Evolutionary conservation across 2,329 filamentous ascomycete genomes (phyloP).

Genomic region (Nannizziopsis arthrosporioides): DNA sequence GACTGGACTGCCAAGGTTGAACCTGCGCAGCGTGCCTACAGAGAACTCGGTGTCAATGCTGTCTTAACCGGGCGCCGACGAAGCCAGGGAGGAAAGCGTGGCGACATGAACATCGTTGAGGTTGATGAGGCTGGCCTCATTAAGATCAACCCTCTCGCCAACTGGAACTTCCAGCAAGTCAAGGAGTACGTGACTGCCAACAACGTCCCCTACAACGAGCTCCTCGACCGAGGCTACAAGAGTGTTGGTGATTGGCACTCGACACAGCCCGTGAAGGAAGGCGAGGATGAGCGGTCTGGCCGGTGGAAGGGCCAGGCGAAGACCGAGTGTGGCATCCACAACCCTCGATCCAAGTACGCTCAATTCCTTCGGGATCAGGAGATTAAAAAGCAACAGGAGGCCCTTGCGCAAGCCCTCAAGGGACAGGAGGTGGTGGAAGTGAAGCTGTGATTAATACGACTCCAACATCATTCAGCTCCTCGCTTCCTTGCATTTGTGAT

Average conservation of each 20-base stretch:
- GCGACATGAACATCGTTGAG: slow-evolving; percentile 82
- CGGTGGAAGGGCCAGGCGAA: slow-evolving; percentile 94
- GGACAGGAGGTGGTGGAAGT: background rate
- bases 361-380: slow-evolving; percentile 68
- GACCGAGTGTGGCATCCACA: slow-evolving; percentile 98
- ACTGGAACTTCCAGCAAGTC: slow-evolving; percentile 87
- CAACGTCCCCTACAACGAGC: slow-evolving; percentile 82
- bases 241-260: slow-evolving; percentile 98
- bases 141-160: slow-evolving; percentile 95
- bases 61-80: slow-evolving; percentile 84
- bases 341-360: slow-evolving; percentile 87
- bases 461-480: background rate
- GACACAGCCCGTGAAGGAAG: slow-evolving; percentile 75
- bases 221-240: slow-evolving; percentile 93
- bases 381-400: slow-evolving; percentile 51
- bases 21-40: slow-evolving; percentile 82
- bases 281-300: slow-evolving; percentile 90
- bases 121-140: slow-evolving; percentile 81
- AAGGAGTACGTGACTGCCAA: slow-evolving; percentile 75
- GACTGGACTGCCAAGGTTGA: slow-evolving; percentile 98
- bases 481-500: background rate
- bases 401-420: slow-evolving; percentile 36
- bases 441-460: slow-evolving; percentile 2
- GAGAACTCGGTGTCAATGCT: slow-evolving; percentile 74
- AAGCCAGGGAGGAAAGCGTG: slow-evolving; percentile 86